A percentile compares a stretch with the other conserved stretches of the same genome.
Conservation (phyloP, 176 grass and related monocot species). For the Canna indica region DNA sequence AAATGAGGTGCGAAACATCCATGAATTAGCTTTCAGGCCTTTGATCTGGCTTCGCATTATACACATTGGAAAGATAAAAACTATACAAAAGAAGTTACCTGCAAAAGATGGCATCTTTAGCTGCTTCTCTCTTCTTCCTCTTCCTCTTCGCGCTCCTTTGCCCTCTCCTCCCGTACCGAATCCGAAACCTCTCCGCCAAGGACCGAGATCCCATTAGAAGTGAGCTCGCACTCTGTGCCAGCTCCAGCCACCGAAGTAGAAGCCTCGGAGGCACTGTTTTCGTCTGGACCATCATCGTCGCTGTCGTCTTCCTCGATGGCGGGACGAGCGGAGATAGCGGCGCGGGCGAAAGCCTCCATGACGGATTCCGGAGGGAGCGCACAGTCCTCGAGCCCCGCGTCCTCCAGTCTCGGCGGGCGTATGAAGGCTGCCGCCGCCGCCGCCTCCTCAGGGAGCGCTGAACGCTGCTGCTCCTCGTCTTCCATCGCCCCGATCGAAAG, state of each 20-base stretch:
- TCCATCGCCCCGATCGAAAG: background rate
- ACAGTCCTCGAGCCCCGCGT: conserved; percentile 77
- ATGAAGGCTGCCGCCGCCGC: conserved; percentile 11
- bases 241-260: conserved; percentile 10
- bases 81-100: background rate
- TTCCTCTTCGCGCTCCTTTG: background rate
- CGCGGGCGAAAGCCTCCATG: conserved; percentile 64
- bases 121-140: background rate
- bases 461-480: background rate
- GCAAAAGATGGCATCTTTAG: background rate
- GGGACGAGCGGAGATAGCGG: conserved; percentile 34
- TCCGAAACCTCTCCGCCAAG: background rate
- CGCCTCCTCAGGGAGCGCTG: background rate
- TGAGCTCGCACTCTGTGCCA: background rate
- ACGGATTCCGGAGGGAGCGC: conserved; percentile 80
- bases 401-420: conserved; percentile 42
- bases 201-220: background rate
- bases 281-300: conserved; percentile 16
- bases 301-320: conserved; percentile 16
- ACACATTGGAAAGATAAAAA: background rate
- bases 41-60: background rate
- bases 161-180: background rate
- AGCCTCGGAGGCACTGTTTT: background rate
- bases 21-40: background rate
- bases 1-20: background rate